Conservation (phyloP, 352 stramenopile species). For the Blastocystis sp. region DNA sequence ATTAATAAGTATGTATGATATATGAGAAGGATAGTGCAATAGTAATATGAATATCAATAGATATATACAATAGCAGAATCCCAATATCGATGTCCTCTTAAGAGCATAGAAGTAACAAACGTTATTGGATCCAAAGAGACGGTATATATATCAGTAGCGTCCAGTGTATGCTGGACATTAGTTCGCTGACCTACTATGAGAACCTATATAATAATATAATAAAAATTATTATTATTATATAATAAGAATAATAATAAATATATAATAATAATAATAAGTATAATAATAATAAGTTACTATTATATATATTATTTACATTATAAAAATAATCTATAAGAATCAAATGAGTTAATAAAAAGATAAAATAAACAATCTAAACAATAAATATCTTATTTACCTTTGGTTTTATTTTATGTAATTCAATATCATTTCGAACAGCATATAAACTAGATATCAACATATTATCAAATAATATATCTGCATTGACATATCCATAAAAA, state of each 20-base stretch:
- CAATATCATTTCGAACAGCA: neutral
- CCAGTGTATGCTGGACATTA: constrained; percentile 29
- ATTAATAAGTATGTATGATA: too few species aligned
- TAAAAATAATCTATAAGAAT: too few species aligned
- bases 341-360: too few species aligned
- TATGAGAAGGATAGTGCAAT: too few species aligned
- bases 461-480: constrained; percentile 23
- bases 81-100: constrained; percentile 37
- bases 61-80: constrained; percentile 17
- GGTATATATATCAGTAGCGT: neutral
- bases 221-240: too few species aligned
- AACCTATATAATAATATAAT: neutral
- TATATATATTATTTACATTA: too few species aligned
- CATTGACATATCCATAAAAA: constrained; percentile 37
- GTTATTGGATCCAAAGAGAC: neutral
- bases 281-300: too few species aligned
- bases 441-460: constrained; percentile 6
- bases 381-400: too few species aligned
- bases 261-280: too few species aligned
- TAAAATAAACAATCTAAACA: too few species aligned
- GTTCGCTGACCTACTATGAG: constrained; percentile 24
- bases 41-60: neutral
- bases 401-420: too few species aligned
- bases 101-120: constrained; percentile 22
- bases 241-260: too few species aligned